Evolutionary conservation across 1,139 yeast species (phyloP), one percentile per base, ranked within the genome.

Genomic region (Taphrina betulina): DNA sequence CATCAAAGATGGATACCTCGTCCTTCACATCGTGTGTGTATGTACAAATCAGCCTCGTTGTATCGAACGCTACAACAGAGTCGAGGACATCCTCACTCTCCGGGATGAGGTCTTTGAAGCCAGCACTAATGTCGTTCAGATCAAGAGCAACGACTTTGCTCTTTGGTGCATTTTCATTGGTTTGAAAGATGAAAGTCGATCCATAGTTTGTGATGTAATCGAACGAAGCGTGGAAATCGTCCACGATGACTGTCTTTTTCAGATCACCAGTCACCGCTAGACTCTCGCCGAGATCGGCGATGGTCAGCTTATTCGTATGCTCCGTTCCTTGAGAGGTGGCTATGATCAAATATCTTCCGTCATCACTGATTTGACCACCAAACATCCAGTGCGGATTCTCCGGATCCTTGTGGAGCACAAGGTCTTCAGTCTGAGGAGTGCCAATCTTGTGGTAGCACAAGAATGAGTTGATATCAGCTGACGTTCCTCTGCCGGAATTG

Each of bases 181-280:
- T 42, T 5, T 26, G 29, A 26, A 52, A 52, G 33, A 52, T 46
- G 17, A 52, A 23, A 29, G 40, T 42, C 12, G 56, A 33, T 8
- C 38, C 51, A 23, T 52, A 42, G n/a, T 46, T 34, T 17, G 57
- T 51, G 65, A 87, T 86, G 67, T 83, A 80, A 63, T 75, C 74
- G 82, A 86, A 86, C 69, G 86, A 92, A 58, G 90, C 81, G 69
- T 86, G 78, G 75, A 86, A 86, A 61, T 85, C 77, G 68, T 82
- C 86, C 65, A 83, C 85, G 74, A 87, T 87, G 65, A 84, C 89
- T 64, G 85, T 78, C 68, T 80, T 83, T 60, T 82, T 81, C 69
- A 86, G 31, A 14, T 50, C 40, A 19, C 31, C 38, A 4, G 23
- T 23, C 23, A 33, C 22, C 10, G 44, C 20, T n/a, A 42, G 20